Conservation (phyloP, 31 red algal genomes). For the Bonnemaisonia californica region DNA sequence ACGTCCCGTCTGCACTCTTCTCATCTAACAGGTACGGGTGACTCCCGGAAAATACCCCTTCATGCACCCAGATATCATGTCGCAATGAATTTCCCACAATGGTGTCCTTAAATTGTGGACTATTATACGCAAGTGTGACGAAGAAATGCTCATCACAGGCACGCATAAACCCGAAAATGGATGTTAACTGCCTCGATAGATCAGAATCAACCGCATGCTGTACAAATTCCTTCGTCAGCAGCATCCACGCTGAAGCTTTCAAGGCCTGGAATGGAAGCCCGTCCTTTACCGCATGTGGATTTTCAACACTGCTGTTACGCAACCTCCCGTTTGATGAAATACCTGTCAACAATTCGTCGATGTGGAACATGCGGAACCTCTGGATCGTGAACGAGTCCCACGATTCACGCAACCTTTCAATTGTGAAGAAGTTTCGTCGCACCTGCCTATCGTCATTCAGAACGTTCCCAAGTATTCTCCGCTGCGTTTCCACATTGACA, state of each 20-base stretch:
- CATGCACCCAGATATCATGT: constrained; percentile 52
- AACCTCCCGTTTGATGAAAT: not conserved
- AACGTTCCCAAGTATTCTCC: constrained; percentile 35
- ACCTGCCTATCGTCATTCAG: not conserved
- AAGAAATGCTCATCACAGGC: constrained; percentile 54
- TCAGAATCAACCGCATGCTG: constrained; percentile 31
- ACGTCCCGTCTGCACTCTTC: not conserved
- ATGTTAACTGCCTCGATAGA: constrained; percentile 40
- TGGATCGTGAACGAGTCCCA: not conserved
- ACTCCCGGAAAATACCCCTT: constrained; percentile 27
- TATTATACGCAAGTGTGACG: constrained; percentile 32
- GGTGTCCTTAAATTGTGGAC: constrained; percentile 22
- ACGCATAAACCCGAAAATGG: constrained; percentile 44
- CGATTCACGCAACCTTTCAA: not conserved
- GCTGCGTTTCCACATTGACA: constrained; percentile 9
- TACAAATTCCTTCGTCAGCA: constrained; percentile 37
- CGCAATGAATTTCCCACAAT: constrained; percentile 43
- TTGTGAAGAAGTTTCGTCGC: constrained; percentile 47
- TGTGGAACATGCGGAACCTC: not conserved
- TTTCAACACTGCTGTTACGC: not conserved
- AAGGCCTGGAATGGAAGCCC: constrained; percentile 39
- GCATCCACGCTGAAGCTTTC: constrained; percentile 76
- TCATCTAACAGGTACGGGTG: constrained; percentile 52
- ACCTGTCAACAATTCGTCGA: not conserved
- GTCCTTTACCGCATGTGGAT: constrained; percentile 14